phyloP scores from a whole-genome alignment of 2,329 filamentous ascomycete genomes.

The Fusarium xyrophilum region DNA sequence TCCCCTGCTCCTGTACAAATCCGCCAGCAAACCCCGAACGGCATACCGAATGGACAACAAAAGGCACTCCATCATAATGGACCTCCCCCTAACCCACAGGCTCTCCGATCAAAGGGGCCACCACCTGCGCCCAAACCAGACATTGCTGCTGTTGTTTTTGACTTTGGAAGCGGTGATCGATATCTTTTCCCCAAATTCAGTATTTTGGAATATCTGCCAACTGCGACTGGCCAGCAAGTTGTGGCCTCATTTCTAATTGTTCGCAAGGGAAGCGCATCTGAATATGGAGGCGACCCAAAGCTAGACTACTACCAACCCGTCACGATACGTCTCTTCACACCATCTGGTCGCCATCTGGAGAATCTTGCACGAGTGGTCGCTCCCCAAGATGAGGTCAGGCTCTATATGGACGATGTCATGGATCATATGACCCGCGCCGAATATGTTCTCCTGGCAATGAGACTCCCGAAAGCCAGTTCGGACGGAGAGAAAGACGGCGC shows the following conservation, averaged over 20 bases:
- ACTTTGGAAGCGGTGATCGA: conserved; percentile 76
- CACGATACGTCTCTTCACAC: conserved; percentile 65
- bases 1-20: conserved; percentile 42
- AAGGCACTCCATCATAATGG: conserved; percentile 28
- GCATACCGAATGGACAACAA: conserved; percentile 43
- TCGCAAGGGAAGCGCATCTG: conserved; percentile 71
- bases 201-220: conserved; percentile 70
- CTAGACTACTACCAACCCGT: conserved; percentile 81
- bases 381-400: conserved; percentile 66
- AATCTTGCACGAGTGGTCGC: conserved; percentile 67
- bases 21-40: conserved; percentile 43
- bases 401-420: conserved; percentile 76
- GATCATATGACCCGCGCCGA: conserved; percentile 72
- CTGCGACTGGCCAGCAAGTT: conserved; percentile 62
- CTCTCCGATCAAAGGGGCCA: conserved; percentile 66
- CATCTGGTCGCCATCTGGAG: conserved; percentile 64
- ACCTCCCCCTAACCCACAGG: conserved; percentile 54
- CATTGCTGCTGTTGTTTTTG: conserved; percentile 71
- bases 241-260: conserved; percentile 81
- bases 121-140: conserved; percentile 63
- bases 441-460: conserved; percentile 72
- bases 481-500: conserved; percentile 44
- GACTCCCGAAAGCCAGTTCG: conserved; percentile 57
- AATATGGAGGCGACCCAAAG: conserved; percentile 67
- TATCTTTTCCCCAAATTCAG: conserved; percentile 82